Evolutionary conservation across 2,329 filamentous ascomycete species (phyloP), one percentile per base, ranked within the genome.

Genomic region (Pseudogymnoascus pannorum): DNA sequence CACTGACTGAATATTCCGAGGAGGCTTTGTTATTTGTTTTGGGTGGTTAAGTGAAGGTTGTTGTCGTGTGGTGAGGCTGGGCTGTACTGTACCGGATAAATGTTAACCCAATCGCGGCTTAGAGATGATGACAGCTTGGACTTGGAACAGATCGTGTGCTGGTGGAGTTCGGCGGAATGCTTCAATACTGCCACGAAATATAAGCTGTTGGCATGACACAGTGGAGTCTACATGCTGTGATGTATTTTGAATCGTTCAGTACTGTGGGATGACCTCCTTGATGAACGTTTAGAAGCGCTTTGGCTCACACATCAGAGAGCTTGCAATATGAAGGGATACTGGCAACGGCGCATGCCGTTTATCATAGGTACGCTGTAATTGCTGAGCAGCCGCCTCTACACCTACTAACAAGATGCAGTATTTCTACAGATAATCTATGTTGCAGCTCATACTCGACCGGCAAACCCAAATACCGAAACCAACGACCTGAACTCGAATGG

Each of bases 281-380:
- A 26, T 54, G 26, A 54, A 54, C 5, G 48, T 31, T 31, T 54
- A 54, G 26, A 54, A 54, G 48, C 48, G 40, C 11, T 44, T 44
- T 40, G n/a, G 36, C 3, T 44, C 40, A 35, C 18, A 51, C 18
- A 40, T 22, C n/a, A 60, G 29, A 16, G 18, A 60, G 38, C 38
- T 60, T 57, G 60, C 68, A 71, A 42, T 40, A 73, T 73, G 72
- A 73, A 64, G 65, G 59, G 63, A 59, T 64, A 62, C 59, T 64
- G 64, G 42, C 67, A 63, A 64, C 68, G 67, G 66, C 65, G 71
- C 26, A 58, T 70, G 66, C 69, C 70, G 65, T 67, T 70, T 48
- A 66, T 72, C 36, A 64, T 72, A 59, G 62, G 72, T 73, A 70
- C 57, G 70, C 33, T 11, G 51, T 4, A 51, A 26, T 26, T 63